Conservation (phyloP, 192 early-diverging fungal species). For the Coemansia sp. region DNA sequence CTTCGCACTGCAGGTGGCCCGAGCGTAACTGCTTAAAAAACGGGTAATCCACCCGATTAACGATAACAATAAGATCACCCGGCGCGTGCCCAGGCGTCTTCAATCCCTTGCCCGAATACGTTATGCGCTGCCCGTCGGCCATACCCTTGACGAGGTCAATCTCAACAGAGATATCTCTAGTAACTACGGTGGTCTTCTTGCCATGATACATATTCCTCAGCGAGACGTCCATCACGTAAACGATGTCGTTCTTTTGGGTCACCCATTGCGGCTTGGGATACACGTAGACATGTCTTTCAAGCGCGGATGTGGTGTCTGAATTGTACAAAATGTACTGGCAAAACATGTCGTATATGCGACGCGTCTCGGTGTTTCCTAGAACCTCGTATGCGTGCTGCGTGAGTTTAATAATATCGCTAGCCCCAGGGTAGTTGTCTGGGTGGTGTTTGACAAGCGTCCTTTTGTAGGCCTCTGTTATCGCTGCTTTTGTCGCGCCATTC, state of each 20-base stretch:
- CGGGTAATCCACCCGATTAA: conserved; percentile 28
- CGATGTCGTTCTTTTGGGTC: conserved; percentile 29
- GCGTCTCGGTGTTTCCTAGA: conserved; percentile 17
- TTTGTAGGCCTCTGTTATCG: conserved; percentile 29
- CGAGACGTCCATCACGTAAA: conserved; percentile 29
- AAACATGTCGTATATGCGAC: conserved; percentile 27
- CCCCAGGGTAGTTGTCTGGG: conserved; percentile 29
- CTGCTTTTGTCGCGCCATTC: conserved; percentile 17
- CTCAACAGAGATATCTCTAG: conserved; percentile 15
- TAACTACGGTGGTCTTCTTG: conserved; percentile 21
- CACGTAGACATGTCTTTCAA: conserved; percentile 4
- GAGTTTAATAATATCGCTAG: conserved; percentile 30
- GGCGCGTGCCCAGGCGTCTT: not conserved
- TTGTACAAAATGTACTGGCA: conserved; percentile 23
- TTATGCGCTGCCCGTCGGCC: conserved; percentile 21
- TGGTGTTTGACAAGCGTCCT: conserved; percentile 25
- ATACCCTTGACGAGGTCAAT: conserved; percentile 16
- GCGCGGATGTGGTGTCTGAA: not conserved
- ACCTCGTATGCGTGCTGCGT: conserved; percentile 34
- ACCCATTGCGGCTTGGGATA: conserved; percentile 39
- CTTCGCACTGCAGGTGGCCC: conserved; percentile 13
- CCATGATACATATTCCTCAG: conserved; percentile 22
- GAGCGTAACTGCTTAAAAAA: conserved; percentile 5
- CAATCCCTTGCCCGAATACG: conserved; percentile 18
- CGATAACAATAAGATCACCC: conserved; percentile 26